These are phyloP conservation scores for Alternaria metachromatica DNA, from an alignment of 2,329 filamentous ascomycete species.

Conservation along the genomic window DNA sequence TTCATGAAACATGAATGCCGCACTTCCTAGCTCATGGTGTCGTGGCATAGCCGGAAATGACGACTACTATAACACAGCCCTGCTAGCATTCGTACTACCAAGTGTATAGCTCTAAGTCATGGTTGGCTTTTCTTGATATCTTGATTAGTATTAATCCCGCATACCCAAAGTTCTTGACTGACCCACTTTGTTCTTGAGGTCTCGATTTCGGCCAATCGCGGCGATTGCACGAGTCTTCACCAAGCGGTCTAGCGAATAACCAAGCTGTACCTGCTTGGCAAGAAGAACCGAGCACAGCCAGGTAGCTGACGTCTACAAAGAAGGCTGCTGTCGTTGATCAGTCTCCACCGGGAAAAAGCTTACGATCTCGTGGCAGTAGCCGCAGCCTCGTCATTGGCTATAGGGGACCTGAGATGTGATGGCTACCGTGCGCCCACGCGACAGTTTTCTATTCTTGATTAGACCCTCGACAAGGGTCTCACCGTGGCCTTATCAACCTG, in stretches of 20 bases:
- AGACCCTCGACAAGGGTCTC: background rate
- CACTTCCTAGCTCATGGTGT: background rate
- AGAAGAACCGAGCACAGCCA: conserved; percentile 30
- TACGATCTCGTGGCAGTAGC: background rate
- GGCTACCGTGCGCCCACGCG: conserved; percentile 12
- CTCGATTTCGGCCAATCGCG: conserved; percentile 12
- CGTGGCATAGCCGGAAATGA: conserved; percentile 27
- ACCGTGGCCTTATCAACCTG: background rate
- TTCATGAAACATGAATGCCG: conserved; percentile 3
- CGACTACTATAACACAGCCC: conserved; percentile 21
- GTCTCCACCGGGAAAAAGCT: background rate
- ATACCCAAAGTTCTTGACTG: conserved; percentile 18
- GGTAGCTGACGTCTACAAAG: conserved; percentile 30
- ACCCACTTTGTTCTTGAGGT: conserved; percentile 18
- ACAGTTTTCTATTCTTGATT: conserved; percentile 23
- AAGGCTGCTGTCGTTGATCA: background rate
- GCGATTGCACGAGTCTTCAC: conserved; percentile 22
- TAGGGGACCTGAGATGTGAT: background rate
- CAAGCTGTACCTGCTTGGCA: conserved; percentile 28
- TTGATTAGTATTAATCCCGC: conserved; percentile 11
- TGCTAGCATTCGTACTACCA: background rate
- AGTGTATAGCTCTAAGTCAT: background rate
- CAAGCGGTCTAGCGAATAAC: conserved; percentile 24
- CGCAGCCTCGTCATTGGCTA: conserved; percentile 11
- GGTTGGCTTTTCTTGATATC: background rate